These are phyloP conservation scores for Rhizopogon rudus DNA, from an alignment of 768 basidiomycete species.

Conservation along the genomic window DNA sequence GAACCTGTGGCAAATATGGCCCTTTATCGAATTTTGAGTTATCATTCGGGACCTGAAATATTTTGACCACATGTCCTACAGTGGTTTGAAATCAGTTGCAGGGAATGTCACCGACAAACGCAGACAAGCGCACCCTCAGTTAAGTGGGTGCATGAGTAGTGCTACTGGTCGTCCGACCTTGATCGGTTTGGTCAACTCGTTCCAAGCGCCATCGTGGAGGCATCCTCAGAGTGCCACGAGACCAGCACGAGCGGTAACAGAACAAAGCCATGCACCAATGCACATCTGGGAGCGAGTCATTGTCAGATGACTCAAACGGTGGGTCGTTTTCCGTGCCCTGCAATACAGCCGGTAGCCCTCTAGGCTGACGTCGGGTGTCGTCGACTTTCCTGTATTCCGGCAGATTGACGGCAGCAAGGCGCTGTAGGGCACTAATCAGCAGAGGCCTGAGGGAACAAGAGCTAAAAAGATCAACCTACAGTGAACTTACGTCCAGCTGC, in stretches of 20 bases:
- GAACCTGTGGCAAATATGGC: too few relatives aligned
- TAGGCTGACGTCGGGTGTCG: neutral
- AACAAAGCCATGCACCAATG: neutral
- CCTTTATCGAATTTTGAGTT: too few relatives aligned
- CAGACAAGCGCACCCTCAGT: too few relatives aligned
- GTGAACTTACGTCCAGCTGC: neutral
- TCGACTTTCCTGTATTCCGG: neutral
- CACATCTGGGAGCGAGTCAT: neutral
- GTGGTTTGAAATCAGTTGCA: too few relatives aligned
- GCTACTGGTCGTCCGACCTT: neutral
- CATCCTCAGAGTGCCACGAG: neutral
- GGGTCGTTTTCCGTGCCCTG: neutral
- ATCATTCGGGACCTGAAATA: too few relatives aligned
- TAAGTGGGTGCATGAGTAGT: neutral
- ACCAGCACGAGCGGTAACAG: neutral
- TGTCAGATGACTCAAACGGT: neutral
- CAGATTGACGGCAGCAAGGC: neutral
- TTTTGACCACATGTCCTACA: too few relatives aligned
- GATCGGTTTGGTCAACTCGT: neutral
- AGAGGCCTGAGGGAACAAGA: too few relatives aligned
- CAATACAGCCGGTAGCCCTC: neutral
- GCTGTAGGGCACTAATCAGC: neutral
- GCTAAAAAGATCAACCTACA: neutral
- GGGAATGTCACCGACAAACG: too few relatives aligned
- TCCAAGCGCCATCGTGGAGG: neutral